Percentiles rank a stretch among this genome's conserved stretches.
Evolutionary conservation across 805 yeast genomes (phyloP).

Genomic region (Yarrowia sp.): DNA sequence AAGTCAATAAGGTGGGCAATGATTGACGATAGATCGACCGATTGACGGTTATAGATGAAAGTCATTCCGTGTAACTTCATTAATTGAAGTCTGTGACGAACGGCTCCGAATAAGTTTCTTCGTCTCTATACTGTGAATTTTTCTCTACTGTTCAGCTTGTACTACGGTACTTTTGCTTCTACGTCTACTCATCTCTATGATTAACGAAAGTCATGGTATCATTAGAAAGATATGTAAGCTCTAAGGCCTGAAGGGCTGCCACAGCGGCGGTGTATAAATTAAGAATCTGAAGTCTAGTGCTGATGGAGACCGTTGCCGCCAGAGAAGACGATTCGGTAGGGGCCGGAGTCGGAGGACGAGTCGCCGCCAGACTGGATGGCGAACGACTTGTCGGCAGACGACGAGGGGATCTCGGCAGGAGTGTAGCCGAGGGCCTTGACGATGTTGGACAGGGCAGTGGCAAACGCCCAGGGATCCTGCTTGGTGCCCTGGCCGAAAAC

Average conservation of each 20-base stretch:
- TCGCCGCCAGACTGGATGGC: conserved; percentile 13
- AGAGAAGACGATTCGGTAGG: conserved; percentile 16
- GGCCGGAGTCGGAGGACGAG: background rate
- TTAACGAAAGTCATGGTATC: conserved; percentile 5
- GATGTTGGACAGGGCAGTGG: conserved; percentile 1
- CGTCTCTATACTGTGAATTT: no score
- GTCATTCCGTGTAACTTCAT: no score
- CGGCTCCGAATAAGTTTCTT: no score
- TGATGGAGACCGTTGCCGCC: conserved; percentile 27
- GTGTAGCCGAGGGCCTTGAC: conserved; percentile 20
- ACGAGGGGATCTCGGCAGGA: conserved; percentile 2
- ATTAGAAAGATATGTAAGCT: background rate
- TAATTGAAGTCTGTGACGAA: no score
- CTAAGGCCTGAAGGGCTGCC: background rate
- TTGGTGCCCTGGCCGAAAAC: background rate
- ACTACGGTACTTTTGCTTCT: no score
- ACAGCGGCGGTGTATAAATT: background rate
- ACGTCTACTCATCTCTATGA: no score
- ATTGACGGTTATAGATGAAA: no score
- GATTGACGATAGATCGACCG: no score
- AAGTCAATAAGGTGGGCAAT: no score
- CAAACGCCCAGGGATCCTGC: conserved; percentile 23
- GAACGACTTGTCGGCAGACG: conserved; percentile 6
- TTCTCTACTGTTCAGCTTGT: no score
- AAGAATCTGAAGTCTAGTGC: conserved; percentile 25